A percentile compares a stretch with the other conserved stretches of the same genome.
phyloP scores from a whole-genome alignment of 306 rosid species.

The Medicago truncatula region MtrunA17r5.0-ANR NC_053049.1:11415501-11416000 shows the following conservation, averaged over 20 bases:
- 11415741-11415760: conserved; percentile 34
- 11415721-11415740: conserved; percentile 19
- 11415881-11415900: conserved; percentile 12
- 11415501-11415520: conserved; percentile 8
- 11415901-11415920: conserved; percentile 23
- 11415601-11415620: conserved; percentile 20
- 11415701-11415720: conserved; percentile 14
- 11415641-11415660: conserved; percentile 18
- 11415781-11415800: conserved; percentile 29
- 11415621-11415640: conserved; percentile 21
- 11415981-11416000: conserved; percentile 4
- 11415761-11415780: conserved; percentile 20
- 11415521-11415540: conserved; percentile 10
- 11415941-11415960: neutral
- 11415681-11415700: neutral
- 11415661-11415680: neutral
- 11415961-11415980: conserved; percentile 4
- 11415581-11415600: conserved; percentile 2
- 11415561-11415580: conserved; percentile 8
- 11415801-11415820: conserved; percentile 26
- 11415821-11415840: conserved; percentile 32
- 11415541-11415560: conserved; percentile 4
- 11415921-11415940: neutral
- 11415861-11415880: conserved; percentile 16
- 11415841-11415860: neutral